These are phyloP conservation scores for Alternaria sp. DNA, from an alignment of 2,329 filamentous ascomycete genomes.

Conservation along the genomic window DNA sequence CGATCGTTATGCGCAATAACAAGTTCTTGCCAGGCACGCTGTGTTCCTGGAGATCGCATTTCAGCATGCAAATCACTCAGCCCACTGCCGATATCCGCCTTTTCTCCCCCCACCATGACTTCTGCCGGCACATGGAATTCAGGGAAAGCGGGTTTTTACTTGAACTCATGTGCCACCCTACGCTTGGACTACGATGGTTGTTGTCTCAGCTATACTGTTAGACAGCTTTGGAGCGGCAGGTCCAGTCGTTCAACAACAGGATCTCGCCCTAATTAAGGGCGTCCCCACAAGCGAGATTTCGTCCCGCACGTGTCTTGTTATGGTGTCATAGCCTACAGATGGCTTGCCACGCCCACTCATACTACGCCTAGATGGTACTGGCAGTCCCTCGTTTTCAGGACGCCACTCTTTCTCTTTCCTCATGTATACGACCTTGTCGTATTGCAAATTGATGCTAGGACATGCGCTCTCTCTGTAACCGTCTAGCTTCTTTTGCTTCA, in stretches of 20 bases:
- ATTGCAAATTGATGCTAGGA: neutral
- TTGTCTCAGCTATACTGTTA: neutral
- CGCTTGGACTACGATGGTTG: neutral
- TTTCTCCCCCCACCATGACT: neutral
- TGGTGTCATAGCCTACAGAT: neutral
- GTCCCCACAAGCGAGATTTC: neutral
- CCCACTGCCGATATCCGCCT: slow-evolving; percentile 8
- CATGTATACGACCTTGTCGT: neutral
- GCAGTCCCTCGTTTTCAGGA: neutral
- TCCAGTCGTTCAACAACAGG: neutral
- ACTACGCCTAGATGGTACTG: neutral
- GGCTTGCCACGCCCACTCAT: neutral
- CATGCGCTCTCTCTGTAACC: no score
- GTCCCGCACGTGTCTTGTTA: neutral
- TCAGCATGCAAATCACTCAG: slow-evolving; percentile 11
- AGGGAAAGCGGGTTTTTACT: neutral
- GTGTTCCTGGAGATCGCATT: slow-evolving; percentile 8
- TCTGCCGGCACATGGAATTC: slow-evolving; percentile 9
- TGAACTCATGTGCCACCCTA: neutral
- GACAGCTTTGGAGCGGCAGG: slow-evolving; percentile 6
- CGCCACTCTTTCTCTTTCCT: neutral
- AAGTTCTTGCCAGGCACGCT: slow-evolving; percentile 16
- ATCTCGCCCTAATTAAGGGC: neutral
- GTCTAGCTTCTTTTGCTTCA: no score
- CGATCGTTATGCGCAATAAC: slow-evolving; percentile 9